These are phyloP conservation scores for Apostasia shenzhenica DNA, from an alignment of 106 monocot genomes.

Conservation along the genomic window DNA sequence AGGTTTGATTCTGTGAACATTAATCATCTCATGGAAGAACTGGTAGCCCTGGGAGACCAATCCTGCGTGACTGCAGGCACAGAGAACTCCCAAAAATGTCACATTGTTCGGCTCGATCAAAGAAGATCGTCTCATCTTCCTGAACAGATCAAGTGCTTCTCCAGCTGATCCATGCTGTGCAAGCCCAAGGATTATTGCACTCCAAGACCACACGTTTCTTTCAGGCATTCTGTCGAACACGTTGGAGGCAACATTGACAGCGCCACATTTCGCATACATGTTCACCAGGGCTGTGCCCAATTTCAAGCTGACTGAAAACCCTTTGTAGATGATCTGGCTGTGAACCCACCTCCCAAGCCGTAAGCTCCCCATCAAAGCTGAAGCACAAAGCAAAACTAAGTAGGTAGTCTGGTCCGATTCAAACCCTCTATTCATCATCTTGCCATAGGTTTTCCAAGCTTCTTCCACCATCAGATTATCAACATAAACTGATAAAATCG, in stretches of 20 bases:
- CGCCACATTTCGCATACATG: slow-evolving; percentile 75
- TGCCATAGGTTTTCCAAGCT: slow-evolving; percentile 18
- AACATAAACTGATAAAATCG: slow-evolving; percentile 29
- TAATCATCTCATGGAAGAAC: slow-evolving; percentile 59
- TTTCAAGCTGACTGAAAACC: slow-evolving; percentile 21
- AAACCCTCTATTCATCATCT: slow-evolving; percentile 24
- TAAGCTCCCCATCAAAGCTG: slow-evolving; percentile 47
- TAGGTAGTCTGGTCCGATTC: slow-evolving; percentile 48
- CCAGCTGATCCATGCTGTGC: slow-evolving; percentile 48
- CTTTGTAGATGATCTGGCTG: slow-evolving; percentile 20
- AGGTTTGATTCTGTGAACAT: slow-evolving; percentile 23
- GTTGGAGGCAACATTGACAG: slow-evolving; percentile 14
- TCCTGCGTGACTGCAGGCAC: slow-evolving; percentile 65
- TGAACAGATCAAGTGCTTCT: slow-evolving; percentile 41
- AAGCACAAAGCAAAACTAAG: slow-evolving; percentile 50
- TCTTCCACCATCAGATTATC: slow-evolving; percentile 21
- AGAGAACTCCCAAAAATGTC: slow-evolving; percentile 64
- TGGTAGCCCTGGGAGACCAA: slow-evolving; percentile 32
- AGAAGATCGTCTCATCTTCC: slow-evolving; percentile 30
- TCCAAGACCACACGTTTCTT: slow-evolving; percentile 77
- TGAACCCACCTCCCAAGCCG: slow-evolving; percentile 55
- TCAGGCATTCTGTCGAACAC: slow-evolving; percentile 42
- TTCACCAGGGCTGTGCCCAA: slow-evolving; percentile 52
- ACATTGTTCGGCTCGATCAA: slow-evolving; percentile 53
- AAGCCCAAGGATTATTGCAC: slow-evolving; percentile 52